These are phyloP conservation scores for Geotrichum macrosporum DNA, from an alignment of 1,139 yeast genomes.

Conservation along the genomic window DNA sequence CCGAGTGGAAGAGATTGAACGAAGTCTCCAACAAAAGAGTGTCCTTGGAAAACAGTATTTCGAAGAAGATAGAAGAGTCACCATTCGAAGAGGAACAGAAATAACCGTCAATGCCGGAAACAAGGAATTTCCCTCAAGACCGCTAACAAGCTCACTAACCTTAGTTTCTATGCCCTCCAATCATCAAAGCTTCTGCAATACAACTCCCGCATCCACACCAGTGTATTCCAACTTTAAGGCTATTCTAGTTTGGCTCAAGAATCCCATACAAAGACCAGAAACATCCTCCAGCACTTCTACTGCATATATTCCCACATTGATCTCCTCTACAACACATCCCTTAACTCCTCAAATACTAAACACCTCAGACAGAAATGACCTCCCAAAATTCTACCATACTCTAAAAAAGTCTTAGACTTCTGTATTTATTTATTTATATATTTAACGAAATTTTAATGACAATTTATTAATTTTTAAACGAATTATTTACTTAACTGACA, in stretches of 20 bases:
- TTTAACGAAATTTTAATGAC: too few relatives aligned
- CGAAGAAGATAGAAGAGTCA: slow-evolving; percentile 45
- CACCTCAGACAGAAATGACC: too few relatives aligned
- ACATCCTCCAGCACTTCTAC: slow-evolving; percentile 15
- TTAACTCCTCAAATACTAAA: too few relatives aligned
- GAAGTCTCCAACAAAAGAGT: slow-evolving; percentile 63
- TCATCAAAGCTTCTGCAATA: too few relatives aligned
- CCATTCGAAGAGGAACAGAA: neutral
- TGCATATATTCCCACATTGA: slow-evolving; percentile 4
- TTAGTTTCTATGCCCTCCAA: neutral
- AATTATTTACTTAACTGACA: too few relatives aligned
- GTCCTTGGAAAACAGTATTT: slow-evolving; percentile 74
- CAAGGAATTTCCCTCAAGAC: neutral
- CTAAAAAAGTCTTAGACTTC: too few relatives aligned
- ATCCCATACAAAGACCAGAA: slow-evolving; percentile 16
- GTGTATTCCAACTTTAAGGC: neutral
- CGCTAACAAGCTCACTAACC: neutral
- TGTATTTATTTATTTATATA: too few relatives aligned
- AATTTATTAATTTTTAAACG: too few relatives aligned
- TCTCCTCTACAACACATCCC: too few relatives aligned
- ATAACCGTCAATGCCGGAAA: neutral
- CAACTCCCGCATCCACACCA: neutral
- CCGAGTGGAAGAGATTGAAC: slow-evolving; percentile 56
- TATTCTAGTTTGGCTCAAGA: slow-evolving; percentile 10
- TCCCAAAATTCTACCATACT: too few relatives aligned